Conservation (phyloP, 306 rosid genomes). For the Acmispon strigosus region DNA sequence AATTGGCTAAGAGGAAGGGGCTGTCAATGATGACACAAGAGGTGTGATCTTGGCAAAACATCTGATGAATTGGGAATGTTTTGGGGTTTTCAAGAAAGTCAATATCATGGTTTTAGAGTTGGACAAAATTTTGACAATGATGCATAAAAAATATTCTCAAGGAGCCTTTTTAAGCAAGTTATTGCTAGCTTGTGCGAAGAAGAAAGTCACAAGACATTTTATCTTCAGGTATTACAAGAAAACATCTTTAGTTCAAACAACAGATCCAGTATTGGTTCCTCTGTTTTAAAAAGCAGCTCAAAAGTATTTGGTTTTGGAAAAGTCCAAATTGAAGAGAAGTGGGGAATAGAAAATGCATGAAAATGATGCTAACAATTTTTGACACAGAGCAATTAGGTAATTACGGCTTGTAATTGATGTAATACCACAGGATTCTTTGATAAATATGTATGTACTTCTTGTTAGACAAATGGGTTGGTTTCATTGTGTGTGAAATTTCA, state of each 20-base stretch:
- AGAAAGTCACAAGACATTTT: neutral
- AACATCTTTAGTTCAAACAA: neutral
- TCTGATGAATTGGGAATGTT: neutral
- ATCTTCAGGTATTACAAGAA: neutral
- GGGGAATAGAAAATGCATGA: conserved; percentile 16
- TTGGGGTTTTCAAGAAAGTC: neutral
- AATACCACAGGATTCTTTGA: neutral
- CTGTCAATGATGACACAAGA: neutral
- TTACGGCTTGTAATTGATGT: neutral
- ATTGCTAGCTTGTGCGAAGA: neutral
- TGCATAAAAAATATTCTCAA: neutral
- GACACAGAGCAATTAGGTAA: neutral
- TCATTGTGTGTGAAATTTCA: neutral
- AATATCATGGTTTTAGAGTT: neutral
- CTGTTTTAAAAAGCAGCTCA: neutral
- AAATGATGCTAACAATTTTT: neutral
- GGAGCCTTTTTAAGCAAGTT: neutral
- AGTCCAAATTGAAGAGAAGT: neutral
- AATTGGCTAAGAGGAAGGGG: too few species aligned
- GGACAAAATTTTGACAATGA: neutral
- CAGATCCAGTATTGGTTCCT: neutral
- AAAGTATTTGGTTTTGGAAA: conserved; percentile 2
- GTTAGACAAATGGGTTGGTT: conserved; percentile 6
- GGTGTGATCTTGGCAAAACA: neutral
- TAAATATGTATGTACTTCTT: neutral